Percentiles rank a stretch among this genome's conserved stretches.
Conservation (phyloP, 257 asterid species). For the Oldenlandia corymbosa region DNA sequence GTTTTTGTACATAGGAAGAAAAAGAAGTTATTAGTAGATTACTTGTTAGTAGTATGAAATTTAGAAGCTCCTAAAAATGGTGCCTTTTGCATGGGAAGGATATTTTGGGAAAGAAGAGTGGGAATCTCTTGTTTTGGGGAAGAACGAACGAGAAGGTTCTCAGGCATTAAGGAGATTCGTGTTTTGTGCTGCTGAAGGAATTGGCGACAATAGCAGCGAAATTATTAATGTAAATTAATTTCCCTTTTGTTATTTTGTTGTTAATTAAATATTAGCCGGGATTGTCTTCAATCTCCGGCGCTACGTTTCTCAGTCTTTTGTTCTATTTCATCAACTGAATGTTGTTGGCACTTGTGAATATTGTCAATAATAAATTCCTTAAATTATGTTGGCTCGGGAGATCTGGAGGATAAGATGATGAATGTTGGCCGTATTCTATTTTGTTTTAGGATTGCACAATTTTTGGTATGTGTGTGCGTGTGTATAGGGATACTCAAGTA, state of each 20-base stretch:
- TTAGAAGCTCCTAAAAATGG: background rate
- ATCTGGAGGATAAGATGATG: no score
- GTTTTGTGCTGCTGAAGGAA: conserved; percentile 8
- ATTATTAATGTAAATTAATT: conserved; percentile 7
- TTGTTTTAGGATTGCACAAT: no score
- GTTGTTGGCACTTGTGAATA: no score
- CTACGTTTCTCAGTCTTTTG: no score
- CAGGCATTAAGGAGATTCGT: background rate
- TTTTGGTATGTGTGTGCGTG: no score
- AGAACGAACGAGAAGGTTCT: background rate
- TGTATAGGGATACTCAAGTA: no score
- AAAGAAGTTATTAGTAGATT: background rate
- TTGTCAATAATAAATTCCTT: no score
- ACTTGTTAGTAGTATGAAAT: background rate
- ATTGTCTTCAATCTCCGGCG: no score
- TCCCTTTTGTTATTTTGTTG: background rate
- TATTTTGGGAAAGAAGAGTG: background rate
- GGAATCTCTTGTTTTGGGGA: conserved; percentile 28
- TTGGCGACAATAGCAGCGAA: background rate
- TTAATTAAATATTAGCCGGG: background rate
- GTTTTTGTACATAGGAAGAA: conserved; percentile 12
- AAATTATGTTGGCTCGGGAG: no score
- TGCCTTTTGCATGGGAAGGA: background rate
- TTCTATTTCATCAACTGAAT: no score
- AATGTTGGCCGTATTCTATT: no score